phyloP scores from a whole-genome alignment of 768 basidiomycete genomes.

The Leccinum uliginosum region DNA sequence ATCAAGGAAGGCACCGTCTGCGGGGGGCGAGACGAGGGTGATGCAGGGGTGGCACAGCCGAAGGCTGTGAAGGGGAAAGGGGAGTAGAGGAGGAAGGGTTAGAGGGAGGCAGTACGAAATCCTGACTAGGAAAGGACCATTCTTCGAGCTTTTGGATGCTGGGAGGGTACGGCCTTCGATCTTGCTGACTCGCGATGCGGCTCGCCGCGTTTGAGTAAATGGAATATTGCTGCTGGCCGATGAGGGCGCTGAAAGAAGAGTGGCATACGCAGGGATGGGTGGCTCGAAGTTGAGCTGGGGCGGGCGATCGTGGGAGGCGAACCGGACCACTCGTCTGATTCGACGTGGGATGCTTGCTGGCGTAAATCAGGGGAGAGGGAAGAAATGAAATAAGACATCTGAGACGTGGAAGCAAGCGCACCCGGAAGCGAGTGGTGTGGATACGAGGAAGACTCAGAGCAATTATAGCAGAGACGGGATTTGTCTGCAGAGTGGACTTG shows the following conservation, averaged over 20 bases:
- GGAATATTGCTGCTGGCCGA: conserved; percentile 44
- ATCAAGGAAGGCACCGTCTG: conserved; percentile 48
- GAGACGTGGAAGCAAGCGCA: conserved; percentile 48
- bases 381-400: conserved; percentile 47
- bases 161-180: conserved; percentile 49
- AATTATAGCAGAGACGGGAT: conserved; percentile 37
- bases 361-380: conserved; percentile 46
- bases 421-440: conserved; percentile 48
- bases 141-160: conserved; percentile 58
- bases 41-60: conserved; percentile 40
- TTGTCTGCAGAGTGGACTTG: conserved; percentile 39
- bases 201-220: conserved; percentile 58
- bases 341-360: conserved; percentile 38
- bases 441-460: conserved; percentile 44
- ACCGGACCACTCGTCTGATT: conserved; percentile 52
- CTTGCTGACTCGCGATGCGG: conserved; percentile 69
- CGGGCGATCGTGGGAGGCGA: conserved; percentile 59
- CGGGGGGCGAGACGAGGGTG: conserved; percentile 47
- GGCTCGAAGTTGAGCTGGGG: conserved; percentile 63
- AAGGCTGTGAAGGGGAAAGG: conserved; percentile 39
- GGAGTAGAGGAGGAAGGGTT: conserved; percentile 30
- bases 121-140: conserved; percentile 63
- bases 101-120: conserved; percentile 44
- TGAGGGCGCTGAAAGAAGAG: conserved; percentile 58
- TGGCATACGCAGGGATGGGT: conserved; percentile 47